phyloP scores from a whole-genome alignment of 768 basidiomycete genomes.

The Calocera cornea region DNA sequence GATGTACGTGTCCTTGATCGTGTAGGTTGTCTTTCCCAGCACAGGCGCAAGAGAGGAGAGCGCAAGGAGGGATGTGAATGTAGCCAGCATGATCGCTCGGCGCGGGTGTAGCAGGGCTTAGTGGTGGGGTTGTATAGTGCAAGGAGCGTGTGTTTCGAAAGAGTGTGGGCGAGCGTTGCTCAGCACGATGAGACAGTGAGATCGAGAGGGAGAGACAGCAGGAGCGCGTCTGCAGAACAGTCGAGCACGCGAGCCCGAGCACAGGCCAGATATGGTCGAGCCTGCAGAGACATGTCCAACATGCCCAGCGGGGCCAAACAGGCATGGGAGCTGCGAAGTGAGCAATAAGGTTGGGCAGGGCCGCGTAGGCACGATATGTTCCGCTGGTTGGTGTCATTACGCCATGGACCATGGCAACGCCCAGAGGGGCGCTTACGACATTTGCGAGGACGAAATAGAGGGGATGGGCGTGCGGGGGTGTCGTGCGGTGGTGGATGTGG shows the following conservation, averaged over 20 bases:
- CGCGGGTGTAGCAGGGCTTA: neutral
- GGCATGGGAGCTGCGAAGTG: neutral
- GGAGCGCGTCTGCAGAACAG: neutral
- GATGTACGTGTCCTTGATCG: slow-evolving; percentile 21
- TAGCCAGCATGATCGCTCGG: neutral
- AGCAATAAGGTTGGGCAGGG: slow-evolving; percentile 3
- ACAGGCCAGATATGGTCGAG: neutral
- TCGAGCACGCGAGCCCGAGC: neutral
- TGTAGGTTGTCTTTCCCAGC: slow-evolving; percentile 15
- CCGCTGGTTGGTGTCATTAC: neutral
- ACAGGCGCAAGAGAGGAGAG: neutral
- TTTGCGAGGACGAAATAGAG: neutral
- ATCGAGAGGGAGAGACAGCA: neutral
- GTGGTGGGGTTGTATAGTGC: neutral
- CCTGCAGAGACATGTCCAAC: neutral
- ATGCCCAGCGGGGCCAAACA: neutral
- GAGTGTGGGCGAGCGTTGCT: neutral
- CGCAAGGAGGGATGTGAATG: neutral
- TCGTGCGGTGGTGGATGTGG: neutral
- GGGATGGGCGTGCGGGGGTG: neutral
- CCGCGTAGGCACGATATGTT: neutral
- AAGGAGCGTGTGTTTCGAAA: neutral
- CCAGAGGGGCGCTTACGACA: neutral
- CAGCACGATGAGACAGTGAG: neutral
- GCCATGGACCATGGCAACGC: neutral